phyloP scores from a whole-genome alignment of 2,329 filamentous ascomycete species.

The Colletotrichum lentis region DNA sequence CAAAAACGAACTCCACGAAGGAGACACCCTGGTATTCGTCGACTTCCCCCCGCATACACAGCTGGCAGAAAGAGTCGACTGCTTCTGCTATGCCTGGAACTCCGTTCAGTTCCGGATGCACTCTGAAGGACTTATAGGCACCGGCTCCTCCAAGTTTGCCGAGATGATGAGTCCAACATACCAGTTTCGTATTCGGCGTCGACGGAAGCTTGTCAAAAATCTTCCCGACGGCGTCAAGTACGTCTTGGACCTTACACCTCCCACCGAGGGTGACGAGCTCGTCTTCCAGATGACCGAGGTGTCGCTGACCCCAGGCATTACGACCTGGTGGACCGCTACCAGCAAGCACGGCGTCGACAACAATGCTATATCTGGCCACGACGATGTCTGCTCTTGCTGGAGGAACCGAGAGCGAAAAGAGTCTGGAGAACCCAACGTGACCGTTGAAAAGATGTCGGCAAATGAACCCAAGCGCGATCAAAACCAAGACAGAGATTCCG shows the following conservation, averaged over 20 bases:
- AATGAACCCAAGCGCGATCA: neutral
- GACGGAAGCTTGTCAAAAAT: conserved; percentile 47
- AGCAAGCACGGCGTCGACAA: conserved; percentile 46
- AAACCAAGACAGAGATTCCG: neutral
- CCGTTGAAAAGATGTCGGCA: neutral
- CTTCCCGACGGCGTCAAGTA: conserved; percentile 60
- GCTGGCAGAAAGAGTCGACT: conserved; percentile 43
- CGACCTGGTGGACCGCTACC: conserved; percentile 60
- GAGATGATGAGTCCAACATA: conserved; percentile 54
- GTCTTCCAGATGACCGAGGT: conserved; percentile 66
- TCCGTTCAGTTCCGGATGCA: conserved; percentile 54
- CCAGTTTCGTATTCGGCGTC: conserved; percentile 52
- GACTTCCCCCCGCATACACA: conserved; percentile 46
- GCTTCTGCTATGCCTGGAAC: conserved; percentile 47
- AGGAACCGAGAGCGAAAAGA: neutral
- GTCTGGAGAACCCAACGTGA: neutral
- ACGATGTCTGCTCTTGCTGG: conserved; percentile 51
- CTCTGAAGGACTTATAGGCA: conserved; percentile 56
- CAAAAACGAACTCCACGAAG: conserved; percentile 41
- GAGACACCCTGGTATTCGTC: conserved; percentile 57
- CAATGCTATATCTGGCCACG: conserved; percentile 51
- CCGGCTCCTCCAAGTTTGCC: conserved; percentile 58
- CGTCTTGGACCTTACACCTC: conserved; percentile 70
- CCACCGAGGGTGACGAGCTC: conserved; percentile 68
- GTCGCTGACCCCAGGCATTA: conserved; percentile 64